Conservation (phyloP, 2,329 filamentous ascomycete species). For the Curvularia spicifera region DNA sequence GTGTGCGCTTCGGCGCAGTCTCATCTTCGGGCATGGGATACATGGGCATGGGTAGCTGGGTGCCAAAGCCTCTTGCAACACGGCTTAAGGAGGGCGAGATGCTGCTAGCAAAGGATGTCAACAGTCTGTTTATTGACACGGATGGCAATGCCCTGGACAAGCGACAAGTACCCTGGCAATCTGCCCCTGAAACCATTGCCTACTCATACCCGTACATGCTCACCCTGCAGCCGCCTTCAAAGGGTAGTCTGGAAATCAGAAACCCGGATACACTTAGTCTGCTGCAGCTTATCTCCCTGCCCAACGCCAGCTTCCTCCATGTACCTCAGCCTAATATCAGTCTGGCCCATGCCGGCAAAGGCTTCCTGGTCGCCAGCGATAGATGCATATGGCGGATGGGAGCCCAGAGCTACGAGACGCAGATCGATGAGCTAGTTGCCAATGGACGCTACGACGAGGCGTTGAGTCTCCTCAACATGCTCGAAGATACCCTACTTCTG, state of each 20-base stretch:
- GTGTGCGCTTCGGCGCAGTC: slow-evolving; percentile 80
- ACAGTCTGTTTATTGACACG: slow-evolving; percentile 88
- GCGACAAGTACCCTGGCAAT: slow-evolving; percentile 88
- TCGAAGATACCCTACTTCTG: slow-evolving; percentile 87
- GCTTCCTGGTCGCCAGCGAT: slow-evolving; percentile 91
- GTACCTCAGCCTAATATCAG: slow-evolving; percentile 93
- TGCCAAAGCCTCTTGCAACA: slow-evolving; percentile 86
- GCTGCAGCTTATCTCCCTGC: slow-evolving; percentile 82
- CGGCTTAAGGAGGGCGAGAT: slow-evolving; percentile 83
- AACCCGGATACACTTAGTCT: slow-evolving; percentile 92
- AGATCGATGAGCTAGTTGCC: slow-evolving; percentile 81
- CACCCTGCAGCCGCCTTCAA: slow-evolving; percentile 80
- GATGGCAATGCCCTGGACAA: slow-evolving; percentile 82
- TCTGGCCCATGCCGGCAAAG: slow-evolving; percentile 93
- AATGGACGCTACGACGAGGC: slow-evolving; percentile 84
- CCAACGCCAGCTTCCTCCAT: slow-evolving; percentile 82
- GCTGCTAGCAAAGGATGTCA: slow-evolving; percentile 95
- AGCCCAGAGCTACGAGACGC: slow-evolving; percentile 86
- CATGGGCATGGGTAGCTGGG: slow-evolving; percentile 90
- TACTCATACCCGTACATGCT: slow-evolving; percentile 98
- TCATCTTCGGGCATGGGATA: slow-evolving; percentile 92
- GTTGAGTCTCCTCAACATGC: slow-evolving; percentile 83
- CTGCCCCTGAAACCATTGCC: slow-evolving; percentile 86
- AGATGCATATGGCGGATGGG: slow-evolving; percentile 96
- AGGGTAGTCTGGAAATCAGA: slow-evolving; percentile 85